These are phyloP conservation scores for Silybum marianum DNA, from an alignment of 129 eudicot species.

Conservation along the genomic window DNA sequence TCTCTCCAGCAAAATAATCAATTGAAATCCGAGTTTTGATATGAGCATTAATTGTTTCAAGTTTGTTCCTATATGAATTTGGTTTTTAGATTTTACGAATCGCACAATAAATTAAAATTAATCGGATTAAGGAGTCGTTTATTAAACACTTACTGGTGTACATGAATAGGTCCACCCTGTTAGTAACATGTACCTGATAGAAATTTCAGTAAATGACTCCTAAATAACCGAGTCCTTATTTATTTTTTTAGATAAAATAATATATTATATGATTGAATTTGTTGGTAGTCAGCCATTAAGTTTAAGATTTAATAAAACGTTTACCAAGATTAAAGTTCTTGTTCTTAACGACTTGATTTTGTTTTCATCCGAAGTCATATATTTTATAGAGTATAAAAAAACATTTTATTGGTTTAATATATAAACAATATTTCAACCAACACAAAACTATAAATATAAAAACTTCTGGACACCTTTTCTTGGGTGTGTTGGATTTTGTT, in stretches of 20 bases:
- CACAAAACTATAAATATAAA: conserved; percentile 9
- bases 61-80: not conserved
- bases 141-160: too few relatives aligned
- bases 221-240: too few relatives aligned
- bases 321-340: conserved; percentile 23
- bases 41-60: too few relatives aligned
- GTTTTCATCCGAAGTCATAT: conserved; percentile 16
- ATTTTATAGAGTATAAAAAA: not conserved
- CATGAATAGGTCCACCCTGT: too few relatives aligned
- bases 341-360: conserved; percentile 26
- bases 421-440: conserved; percentile 12
- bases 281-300: not conserved
- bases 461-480: conserved; percentile 21
- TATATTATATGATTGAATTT: conserved; percentile 3
- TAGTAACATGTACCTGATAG: too few relatives aligned
- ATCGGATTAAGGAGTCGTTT: not conserved
- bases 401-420: conserved; percentile 7
- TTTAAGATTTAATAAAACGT: not conserved
- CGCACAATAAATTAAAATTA: too few relatives aligned
- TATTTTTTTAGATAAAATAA: not conserved
- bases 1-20: too few relatives aligned
- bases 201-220: too few relatives aligned
- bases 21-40: too few relatives aligned
- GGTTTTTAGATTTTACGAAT: too few relatives aligned
- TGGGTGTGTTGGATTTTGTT: conserved; percentile 31